Conservation (phyloP, 1,284 basidiomycete genomes). For the Sporisorium scitamineum region DNA sequence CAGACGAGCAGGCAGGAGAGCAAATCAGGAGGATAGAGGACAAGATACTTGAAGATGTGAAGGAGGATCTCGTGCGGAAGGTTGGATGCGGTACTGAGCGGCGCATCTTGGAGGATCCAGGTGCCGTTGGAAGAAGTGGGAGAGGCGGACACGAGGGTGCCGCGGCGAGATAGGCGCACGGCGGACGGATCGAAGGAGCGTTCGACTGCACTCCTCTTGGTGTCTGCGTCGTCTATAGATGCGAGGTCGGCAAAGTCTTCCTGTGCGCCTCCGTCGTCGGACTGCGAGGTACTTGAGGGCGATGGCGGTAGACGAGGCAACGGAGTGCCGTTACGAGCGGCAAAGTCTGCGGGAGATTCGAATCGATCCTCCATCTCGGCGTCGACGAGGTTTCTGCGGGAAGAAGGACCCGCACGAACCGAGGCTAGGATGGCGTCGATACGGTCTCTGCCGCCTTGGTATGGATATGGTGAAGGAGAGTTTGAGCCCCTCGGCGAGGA, state of each 20-base stretch:
- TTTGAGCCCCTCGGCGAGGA: constrained; percentile 52
- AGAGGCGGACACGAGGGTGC: constrained; percentile 45
- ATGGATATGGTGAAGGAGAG: constrained; percentile 49
- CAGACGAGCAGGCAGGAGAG: constrained; percentile 76
- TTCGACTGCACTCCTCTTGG: constrained; percentile 10
- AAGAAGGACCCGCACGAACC: constrained; percentile 21
- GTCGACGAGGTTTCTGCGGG: constrained; percentile 28
- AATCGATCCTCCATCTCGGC: constrained; percentile 41
- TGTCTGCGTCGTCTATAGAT: constrained; percentile 34
- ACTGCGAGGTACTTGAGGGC: constrained; percentile 62
- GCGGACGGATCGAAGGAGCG: constrained; percentile 33
- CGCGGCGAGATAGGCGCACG: constrained; percentile 39
- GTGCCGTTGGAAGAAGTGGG: constrained; percentile 47
- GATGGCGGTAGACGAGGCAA: constrained; percentile 58
- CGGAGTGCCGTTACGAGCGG: constrained; percentile 8
- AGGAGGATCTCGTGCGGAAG: constrained; percentile 91
- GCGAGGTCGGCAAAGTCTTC: constrained; percentile 57
- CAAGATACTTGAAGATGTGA: constrained; percentile 89
- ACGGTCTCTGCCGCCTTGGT: constrained; percentile 6
- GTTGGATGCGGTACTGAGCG: constrained; percentile 45
- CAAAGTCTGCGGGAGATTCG: constrained; percentile 38
- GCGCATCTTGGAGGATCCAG: constrained; percentile 34
- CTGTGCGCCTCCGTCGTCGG: constrained; percentile 56
- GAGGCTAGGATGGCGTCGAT: constrained; percentile 7
- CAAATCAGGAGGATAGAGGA: constrained; percentile 79